phyloP scores from a whole-genome alignment of 2,329 filamentous ascomycete species.

The Clonostachys byssicola region DNA sequence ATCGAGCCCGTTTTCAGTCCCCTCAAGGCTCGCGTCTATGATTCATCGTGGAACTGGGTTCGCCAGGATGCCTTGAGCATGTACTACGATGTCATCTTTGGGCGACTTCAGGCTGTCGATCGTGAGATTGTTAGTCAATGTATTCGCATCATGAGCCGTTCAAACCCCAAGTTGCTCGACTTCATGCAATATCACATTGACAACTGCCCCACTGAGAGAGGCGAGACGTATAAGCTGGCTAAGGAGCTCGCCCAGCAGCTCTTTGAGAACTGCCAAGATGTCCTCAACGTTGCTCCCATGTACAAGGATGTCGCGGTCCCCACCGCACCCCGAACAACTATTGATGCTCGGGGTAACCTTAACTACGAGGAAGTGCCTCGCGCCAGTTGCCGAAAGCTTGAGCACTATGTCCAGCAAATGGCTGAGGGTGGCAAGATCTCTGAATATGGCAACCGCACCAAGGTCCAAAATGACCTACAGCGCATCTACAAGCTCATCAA shows the following conservation, averaged over 20 bases:
- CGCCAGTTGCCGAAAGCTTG: conserved; percentile 88
- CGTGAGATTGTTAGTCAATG: conserved; percentile 98
- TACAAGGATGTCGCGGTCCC: conserved; percentile 96
- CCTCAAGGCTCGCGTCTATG: conserved; percentile 92
- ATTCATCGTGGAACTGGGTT: conserved; percentile 99
- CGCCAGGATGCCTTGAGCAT: conserved; percentile 95
- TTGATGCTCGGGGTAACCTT: conserved; percentile 88
- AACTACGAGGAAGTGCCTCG: conserved; percentile 86
- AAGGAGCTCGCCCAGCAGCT: conserved; percentile 91
- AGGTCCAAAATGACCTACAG: conserved; percentile 93
- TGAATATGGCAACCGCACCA: conserved; percentile 96
- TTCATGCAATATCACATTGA: conserved; percentile 99
- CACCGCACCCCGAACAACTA: conserved; percentile 87
- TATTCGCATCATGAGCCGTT: conserved; percentile 98
- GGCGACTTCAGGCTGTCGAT: conserved; percentile 86
- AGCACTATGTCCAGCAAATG: conserved; percentile 99
- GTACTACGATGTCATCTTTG: conserved; percentile 99
- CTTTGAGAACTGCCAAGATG: conserved; percentile 96
- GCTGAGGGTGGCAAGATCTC: conserved; percentile 97
- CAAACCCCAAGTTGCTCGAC: conserved; percentile 89
- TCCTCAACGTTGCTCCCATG: conserved; percentile 75
- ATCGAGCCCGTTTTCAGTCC: conserved; percentile 93
- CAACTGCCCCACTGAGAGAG: conserved; percentile 92
- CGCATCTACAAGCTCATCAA: conserved; percentile 98
- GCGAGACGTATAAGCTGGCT: conserved; percentile 96